Conservation (phyloP, 139 green algal species). For the Tetraselmis striata region DNA sequence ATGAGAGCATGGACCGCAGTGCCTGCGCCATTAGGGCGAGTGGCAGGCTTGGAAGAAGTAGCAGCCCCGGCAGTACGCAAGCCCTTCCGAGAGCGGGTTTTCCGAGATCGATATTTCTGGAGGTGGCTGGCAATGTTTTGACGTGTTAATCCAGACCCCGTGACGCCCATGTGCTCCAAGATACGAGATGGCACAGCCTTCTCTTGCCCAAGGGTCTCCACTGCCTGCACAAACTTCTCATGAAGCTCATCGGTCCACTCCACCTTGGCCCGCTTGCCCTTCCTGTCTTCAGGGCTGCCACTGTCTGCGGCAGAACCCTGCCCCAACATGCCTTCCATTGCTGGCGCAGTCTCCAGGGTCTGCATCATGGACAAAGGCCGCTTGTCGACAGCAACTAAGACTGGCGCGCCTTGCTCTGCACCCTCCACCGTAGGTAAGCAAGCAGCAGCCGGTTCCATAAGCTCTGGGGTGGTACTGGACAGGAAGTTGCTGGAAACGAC, state of each 20-base stretch:
- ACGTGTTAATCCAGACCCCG: constrained; percentile 36
- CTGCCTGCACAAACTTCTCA: constrained; percentile 36
- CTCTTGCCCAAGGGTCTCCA: constrained; percentile 50
- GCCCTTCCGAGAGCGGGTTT: background rate
- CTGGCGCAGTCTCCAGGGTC: too few species aligned
- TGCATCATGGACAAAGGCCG: too few species aligned
- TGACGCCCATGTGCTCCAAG: constrained; percentile 41
- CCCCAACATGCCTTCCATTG: too few species aligned
- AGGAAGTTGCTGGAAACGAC: background rate
- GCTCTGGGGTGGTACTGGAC: too few species aligned
- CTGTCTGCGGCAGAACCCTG: background rate
- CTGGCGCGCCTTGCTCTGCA: too few species aligned
- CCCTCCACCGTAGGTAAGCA: background rate
- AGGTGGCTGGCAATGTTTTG: constrained; percentile 58
- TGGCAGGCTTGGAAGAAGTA: background rate
- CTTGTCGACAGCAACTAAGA: background rate
- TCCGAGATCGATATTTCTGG: constrained; percentile 35
- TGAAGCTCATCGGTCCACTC: constrained; percentile 56
- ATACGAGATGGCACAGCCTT: constrained; percentile 51
- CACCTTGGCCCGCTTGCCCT: constrained; percentile 19
- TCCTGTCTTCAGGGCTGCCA: background rate
- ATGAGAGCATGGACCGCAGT: too few species aligned
- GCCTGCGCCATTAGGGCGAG: background rate
- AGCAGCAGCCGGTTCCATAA: background rate
- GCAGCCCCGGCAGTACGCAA: background rate